A percentile compares a stretch with the other conserved stretches of the same genome.
Conservation (phyloP, 345 rosid genomes). For the Noccaea caerulescens region DNA sequence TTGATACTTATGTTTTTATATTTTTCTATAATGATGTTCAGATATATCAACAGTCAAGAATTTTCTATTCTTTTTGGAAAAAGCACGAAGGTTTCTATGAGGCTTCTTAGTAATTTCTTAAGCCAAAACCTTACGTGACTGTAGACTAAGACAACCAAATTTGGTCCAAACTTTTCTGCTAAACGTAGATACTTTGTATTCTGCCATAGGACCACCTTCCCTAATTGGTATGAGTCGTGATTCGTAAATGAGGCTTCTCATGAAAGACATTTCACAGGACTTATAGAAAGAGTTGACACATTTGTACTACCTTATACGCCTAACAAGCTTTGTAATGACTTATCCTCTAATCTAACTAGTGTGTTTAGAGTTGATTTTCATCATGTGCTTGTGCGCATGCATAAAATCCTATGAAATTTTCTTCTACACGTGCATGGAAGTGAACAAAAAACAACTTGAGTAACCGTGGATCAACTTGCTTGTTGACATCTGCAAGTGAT, state of each 20-base stretch:
- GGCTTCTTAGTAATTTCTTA: slow-evolving; percentile 32
- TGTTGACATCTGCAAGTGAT: slow-evolving; percentile 7
- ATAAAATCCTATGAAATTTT: too few species aligned
- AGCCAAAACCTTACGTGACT: slow-evolving; percentile 5
- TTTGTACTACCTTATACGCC: too few species aligned
- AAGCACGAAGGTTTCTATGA: slow-evolving; percentile 26
- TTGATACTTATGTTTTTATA: slow-evolving; percentile 11
- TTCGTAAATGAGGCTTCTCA: neutral
- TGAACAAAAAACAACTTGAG: neutral
- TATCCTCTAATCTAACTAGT: neutral
- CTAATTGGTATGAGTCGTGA: neutral
- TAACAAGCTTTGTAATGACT: neutral
- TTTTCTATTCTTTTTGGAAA: slow-evolving; percentile 27
- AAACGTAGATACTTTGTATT: slow-evolving; percentile 25
- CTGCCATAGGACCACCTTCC: neutral
- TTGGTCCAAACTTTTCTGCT: slow-evolving; percentile 1
- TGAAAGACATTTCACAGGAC: neutral
- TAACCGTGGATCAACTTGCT: neutral
- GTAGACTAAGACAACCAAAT: slow-evolving; percentile 16
- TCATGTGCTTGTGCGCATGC: neutral
- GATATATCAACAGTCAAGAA: slow-evolving; percentile 5
- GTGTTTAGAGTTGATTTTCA: neutral
- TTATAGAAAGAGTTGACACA: too few species aligned
- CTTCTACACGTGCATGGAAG: neutral
- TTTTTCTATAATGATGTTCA: slow-evolving; percentile 20